Base-by-base conservation (phyloP, 352 stramenopile genomes). In the Globisporangium spiculum region DNA sequence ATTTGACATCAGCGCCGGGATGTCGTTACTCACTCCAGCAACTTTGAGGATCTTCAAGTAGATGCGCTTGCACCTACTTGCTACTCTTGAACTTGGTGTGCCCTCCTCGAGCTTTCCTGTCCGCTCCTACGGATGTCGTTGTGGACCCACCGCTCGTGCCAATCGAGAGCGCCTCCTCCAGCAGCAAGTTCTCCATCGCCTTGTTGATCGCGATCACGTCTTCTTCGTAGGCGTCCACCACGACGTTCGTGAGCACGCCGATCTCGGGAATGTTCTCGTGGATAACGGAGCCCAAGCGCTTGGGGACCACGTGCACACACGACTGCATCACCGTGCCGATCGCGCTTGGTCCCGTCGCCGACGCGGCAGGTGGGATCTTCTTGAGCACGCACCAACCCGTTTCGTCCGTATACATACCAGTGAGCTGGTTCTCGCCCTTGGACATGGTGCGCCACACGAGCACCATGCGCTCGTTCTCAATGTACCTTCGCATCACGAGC, bases 301-400 rank as follows among this genome's bases (percentile, higher is more conserved):
- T 36, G 30, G 60, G 60, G 16, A 65, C 44, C 41, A 65, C 60
- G 46, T 65, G 60, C n/a, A 65, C 60, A 4, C 60, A 65, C 50
- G 59, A 69, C 55, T 69, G 55, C 64, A 69, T 69, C 55, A 69
- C 64, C 3, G 64, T 69, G 2, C 64, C 64, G n/a, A 63, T 64
- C 27, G 64, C n/a, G 1, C 34, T 60, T 16, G 64, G 26, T 0
- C 63, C 38, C 1, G 1, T 30, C 4, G 22, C 3, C 3, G 32
- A 27, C 4, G 55, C 18, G 16, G 56, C 27, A 3, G 63, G 20
- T n/a, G 64, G 55, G 55, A 69, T 64, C 53, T 62, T 62, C 55
- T 69, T 60, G 24, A 90, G 72, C 1, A 87, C 71, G 30, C 79
- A 84, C 82, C 82, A 90, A 20, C 82, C 82, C 3, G 79, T 90